Percentiles rank a stretch among this genome's conserved stretches.
Evolutionary conservation across 257 asterid species (phyloP).

Genomic region (Knoxia roxburghii): DNA sequence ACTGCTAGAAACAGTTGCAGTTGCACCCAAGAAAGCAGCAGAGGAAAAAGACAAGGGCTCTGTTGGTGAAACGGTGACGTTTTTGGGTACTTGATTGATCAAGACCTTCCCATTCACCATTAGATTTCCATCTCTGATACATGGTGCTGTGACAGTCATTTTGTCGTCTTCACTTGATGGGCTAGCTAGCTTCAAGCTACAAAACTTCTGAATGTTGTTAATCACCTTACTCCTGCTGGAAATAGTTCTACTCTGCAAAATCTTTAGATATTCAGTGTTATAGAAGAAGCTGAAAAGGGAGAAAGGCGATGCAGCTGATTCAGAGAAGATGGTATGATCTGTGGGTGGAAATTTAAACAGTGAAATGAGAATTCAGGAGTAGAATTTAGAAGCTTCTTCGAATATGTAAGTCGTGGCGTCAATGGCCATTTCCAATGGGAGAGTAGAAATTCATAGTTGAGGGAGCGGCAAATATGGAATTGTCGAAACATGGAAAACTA

Average conservation of each 20-base stretch:
- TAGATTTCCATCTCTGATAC: conserved; percentile 43
- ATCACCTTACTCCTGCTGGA: background rate
- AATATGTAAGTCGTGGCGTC: background rate
- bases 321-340: background rate
- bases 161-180: background rate
- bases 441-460: no score
- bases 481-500: no score
- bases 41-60: conserved; percentile 27
- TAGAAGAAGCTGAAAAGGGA: background rate
- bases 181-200: background rate
- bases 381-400: background rate
- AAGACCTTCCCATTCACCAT: conserved; percentile 50
- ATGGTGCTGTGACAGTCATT: conserved; percentile 59
- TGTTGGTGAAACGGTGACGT: conserved; percentile 36
- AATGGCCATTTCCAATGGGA: no score
- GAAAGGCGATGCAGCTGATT: background rate
- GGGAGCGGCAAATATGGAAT: no score
- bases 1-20: conserved; percentile 24
- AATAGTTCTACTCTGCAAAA: background rate
- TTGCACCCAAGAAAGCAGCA: conserved; percentile 56
- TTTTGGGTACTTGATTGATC: conserved; percentile 34
- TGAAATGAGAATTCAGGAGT: background rate
- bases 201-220: background rate
- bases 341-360: background rate
- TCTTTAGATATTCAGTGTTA: background rate